Evolutionary conservation across 768 basidiomycete species (phyloP), one percentile per base, ranked within the genome.

Genomic region (Myochromella boudieri): DNA sequence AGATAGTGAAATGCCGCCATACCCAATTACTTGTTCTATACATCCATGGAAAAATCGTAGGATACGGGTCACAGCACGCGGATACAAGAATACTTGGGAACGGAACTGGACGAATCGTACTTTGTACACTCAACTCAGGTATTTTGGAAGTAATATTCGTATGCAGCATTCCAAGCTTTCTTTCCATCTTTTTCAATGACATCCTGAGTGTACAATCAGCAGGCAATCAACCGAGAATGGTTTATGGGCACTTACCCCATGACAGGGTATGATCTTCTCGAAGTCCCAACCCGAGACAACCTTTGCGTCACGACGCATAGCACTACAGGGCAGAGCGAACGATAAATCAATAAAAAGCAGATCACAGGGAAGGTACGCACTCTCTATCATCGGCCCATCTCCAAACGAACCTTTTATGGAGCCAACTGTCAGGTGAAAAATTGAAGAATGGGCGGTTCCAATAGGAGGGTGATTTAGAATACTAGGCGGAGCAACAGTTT

Each of bases 281-380:
- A 85, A 84, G 44, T 81, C 75, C 88, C 87, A 90, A 0, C 60
- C 72, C 3, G 77, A 72, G 2, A 89, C 85, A 4, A 70, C 78
- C 54, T 71, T 76, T 6, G 76, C 80, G 46, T 84, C 80, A 9
- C 76, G 69, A 29, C 65, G 71, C 82, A 86, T 85, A 5, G 65
- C 67, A 7, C 71, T 72, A n/a, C n/a, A n/a, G n/a, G n/a, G n/a
- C n/a, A n/a, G 12, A 18, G 50, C 22, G 36, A 44, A 38, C 18
- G n/a, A 34, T 34, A 34, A 25, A 34, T 34, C 33, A 25, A 51
- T 43, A 26, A 17, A n/a, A 28, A 1, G 28, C 32, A 27, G 33
- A 21, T 10, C 3, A 10, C 14, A 9, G 34, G 31, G 24, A 12
- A 36, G 6, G 17, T 36, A 64, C 69, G 49, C 52, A 57, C 68